Base-by-base conservation (phyloP, 345 rosid genomes). In the Gossypium ekmanianum region DNA sequence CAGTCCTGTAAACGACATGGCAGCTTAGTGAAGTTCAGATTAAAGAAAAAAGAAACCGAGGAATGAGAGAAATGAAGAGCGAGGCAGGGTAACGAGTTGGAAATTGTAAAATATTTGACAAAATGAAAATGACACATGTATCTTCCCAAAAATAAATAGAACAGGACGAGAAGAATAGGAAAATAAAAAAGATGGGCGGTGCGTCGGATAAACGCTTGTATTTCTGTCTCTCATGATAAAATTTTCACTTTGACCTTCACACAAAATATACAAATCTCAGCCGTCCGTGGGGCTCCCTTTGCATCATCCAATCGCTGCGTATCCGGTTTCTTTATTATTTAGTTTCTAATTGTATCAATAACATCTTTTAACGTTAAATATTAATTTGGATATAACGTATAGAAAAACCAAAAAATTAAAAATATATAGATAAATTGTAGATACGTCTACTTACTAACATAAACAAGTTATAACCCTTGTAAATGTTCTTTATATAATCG, bases 291-390 rank as follows among this genome's bases (percentile, higher is more conserved):
- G 75, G 4, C 66, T 51, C 11, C 22, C 18, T 5, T 41, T 44
- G 3, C 20, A 39, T 72, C 55, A 54, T 64, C 83, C 1, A 8
- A 7, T 68, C 74, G 77, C 81, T 66, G 83, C 79, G 79, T 79
- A 66, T 57, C 24, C 18, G 8, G 56, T 51, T 51, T 29, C 34
- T 29, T 29, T 29, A 29, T 3, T 27, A 27, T 3, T 3, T 27
- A 27, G 4, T 27, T 26, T 26, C 34, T 29, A 29, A 3, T 29
- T 29, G 34, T 29, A 29, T 29, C 34, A 29, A 3, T 29, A 29
- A 29, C 34, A 29, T 29, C 34, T 29, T 29, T 29, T 29, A 29
- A 3, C 5, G 34, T 29, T 27, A 3, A 29, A 3, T 3, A 29
- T 4, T 29, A 27, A 27, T 27, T 27, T 27, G 34, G 34, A 24